Conservation (phyloP, 768 basidiomycete species). For the Floccularia luteovirens region DNA sequence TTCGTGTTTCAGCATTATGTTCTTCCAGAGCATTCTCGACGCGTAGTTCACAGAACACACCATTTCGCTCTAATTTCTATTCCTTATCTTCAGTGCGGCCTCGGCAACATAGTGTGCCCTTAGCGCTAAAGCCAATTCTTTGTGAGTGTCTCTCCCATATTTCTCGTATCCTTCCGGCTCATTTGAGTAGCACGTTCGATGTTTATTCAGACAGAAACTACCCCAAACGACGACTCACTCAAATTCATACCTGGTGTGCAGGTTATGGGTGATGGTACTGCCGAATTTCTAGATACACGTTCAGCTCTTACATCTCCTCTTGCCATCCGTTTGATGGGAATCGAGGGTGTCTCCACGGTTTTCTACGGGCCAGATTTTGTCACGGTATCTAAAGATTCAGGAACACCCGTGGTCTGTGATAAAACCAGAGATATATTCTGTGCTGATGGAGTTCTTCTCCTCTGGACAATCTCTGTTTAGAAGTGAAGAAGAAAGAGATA, state of each 20-base stretch:
- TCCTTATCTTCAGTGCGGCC: too few relatives aligned
- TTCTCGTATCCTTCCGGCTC: not conserved
- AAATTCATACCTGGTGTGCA: slow-evolving; percentile 94
- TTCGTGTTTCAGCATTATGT: too few relatives aligned
- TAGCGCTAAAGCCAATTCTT: too few relatives aligned
- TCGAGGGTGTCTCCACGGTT: slow-evolving; percentile 82
- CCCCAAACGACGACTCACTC: slow-evolving; percentile 94
- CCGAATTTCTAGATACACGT: slow-evolving; percentile 90
- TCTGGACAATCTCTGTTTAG: slow-evolving; percentile 84
- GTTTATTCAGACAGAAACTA: slow-evolving; percentile 98
- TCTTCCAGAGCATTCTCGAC: too few relatives aligned
- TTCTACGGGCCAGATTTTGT: slow-evolving; percentile 99
- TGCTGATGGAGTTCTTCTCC: slow-evolving; percentile 96
- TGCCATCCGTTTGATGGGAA: slow-evolving; percentile 91
- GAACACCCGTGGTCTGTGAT: slow-evolving; percentile 83
- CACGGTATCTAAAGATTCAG: slow-evolving; percentile 85
- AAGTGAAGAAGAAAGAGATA: slow-evolving; percentile 69
- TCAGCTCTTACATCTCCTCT: slow-evolving; percentile 86
- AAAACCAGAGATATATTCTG: slow-evolving; percentile 95
- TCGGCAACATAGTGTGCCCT: too few relatives aligned
- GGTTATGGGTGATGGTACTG: slow-evolving; percentile 84
- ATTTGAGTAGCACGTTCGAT: slow-evolving; percentile 62
- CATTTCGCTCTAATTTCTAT: too few relatives aligned
- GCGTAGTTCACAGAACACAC: too few relatives aligned
- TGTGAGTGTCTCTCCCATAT: not conserved